phyloP scores from a whole-genome alignment of 345 rosid genomes.

The Excoecaria cochinchinensis region DNA sequence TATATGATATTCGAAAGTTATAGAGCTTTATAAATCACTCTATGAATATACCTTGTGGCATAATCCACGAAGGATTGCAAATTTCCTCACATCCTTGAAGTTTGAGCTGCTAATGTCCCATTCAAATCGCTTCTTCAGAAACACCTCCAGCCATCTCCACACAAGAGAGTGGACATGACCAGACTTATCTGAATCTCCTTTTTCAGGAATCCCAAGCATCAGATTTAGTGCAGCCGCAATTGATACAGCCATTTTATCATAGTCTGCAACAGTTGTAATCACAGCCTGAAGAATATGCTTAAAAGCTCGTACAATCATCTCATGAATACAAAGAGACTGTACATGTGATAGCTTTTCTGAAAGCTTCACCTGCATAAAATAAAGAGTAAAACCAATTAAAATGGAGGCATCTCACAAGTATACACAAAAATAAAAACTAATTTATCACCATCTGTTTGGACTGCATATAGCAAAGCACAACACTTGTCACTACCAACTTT shows the following conservation, averaged over 20 bases:
- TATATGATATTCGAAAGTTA: not conserved
- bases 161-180: conserved; percentile 63
- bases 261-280: conserved; percentile 62
- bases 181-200: conserved; percentile 40
- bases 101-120: conserved; percentile 78
- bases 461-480: not conserved
- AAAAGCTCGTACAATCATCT: conserved; percentile 95
- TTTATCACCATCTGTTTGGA: not conserved
- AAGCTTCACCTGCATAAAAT: conserved; percentile 70
- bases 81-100: conserved; percentile 84
- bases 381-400: conserved; percentile 19
- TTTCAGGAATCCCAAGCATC: conserved; percentile 84
- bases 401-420: not conserved
- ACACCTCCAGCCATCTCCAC: conserved; percentile 87
- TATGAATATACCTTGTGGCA: conserved; percentile 78
- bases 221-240: conserved; percentile 86
- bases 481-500: not conserved
- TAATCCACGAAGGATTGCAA: conserved; percentile 85
- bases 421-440: not conserved
- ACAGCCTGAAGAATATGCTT: conserved; percentile 90
- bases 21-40: not conserved
- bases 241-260: conserved; percentile 61
- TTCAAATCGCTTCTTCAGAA: conserved; percentile 84
- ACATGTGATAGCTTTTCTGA: conserved; percentile 95
- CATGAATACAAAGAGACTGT: conserved; percentile 91